A percentile compares a stretch with the other conserved stretches of the same genome.
These are phyloP conservation scores for Salicornia ramosissima DNA, from an alignment of 148 eudicot species.

Conservation along the genomic window DNA sequence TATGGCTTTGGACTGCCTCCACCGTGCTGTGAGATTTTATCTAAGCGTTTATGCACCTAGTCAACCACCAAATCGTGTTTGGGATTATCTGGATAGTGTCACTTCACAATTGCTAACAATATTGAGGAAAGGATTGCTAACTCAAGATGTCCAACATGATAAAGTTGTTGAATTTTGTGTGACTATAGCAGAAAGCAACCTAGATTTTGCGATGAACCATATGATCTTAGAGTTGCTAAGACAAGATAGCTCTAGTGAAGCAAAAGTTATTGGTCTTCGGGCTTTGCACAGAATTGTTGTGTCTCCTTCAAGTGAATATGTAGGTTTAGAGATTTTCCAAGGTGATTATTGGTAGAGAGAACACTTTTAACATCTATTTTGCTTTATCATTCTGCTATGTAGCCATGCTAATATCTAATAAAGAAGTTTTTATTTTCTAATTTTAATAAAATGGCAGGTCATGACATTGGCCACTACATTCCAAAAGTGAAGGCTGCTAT, in stretches of 20 bases:
- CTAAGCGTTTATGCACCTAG: conserved; percentile 84
- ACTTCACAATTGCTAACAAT: conserved; percentile 87
- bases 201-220: conserved; percentile 95
- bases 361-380: neutral
- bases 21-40: conserved; percentile 89
- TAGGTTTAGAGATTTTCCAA: conserved; percentile 92
- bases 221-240: conserved; percentile 83
- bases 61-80: conserved; percentile 92
- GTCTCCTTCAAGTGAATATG: conserved; percentile 81
- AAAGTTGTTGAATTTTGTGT: conserved; percentile 97
- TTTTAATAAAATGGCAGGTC: conserved; percentile 55
- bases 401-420: neutral
- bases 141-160: conserved; percentile 97
- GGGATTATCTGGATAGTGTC: conserved; percentile 98
- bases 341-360: conserved; percentile 40
- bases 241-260: conserved; percentile 98
- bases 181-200: conserved; percentile 92
- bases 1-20: conserved; percentile 98
- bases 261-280: conserved; percentile 98
- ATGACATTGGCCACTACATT: conserved; percentile 86
- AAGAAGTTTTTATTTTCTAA: conserved; percentile 7
- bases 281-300: conserved; percentile 94
- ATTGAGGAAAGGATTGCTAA: conserved; percentile 87
- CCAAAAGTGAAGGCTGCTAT: conserved; percentile 99
- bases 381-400: conserved; percentile 9